These are phyloP conservation scores for Phaffia australis DNA, from an alignment of 768 basidiomycete genomes.

Conservation along the genomic window DNA sequence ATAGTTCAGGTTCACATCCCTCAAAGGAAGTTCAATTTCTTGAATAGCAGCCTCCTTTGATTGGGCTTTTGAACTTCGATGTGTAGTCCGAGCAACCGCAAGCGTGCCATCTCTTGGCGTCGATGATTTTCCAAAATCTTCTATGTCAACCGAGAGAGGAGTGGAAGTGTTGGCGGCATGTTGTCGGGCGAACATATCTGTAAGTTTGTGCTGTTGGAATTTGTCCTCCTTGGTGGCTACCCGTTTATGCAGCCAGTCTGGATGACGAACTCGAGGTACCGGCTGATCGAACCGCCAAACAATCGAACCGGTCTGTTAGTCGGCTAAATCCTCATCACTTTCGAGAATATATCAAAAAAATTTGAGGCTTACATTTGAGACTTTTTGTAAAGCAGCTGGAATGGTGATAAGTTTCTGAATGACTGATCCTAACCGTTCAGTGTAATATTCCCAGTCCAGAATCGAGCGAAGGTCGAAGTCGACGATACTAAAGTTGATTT, in stretches of 20 bases:
- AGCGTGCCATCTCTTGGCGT: not conserved
- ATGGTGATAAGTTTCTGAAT: slow-evolving; percentile 99
- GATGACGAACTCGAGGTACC: slow-evolving; percentile 87
- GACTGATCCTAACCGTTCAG: slow-evolving; percentile 91
- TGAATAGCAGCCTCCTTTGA: slow-evolving; percentile 33
- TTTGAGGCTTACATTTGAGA: slow-evolving; percentile 50
- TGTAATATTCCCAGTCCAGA: slow-evolving; percentile 97
- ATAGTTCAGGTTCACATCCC: slow-evolving; percentile 57
- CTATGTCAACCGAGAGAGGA: slow-evolving; percentile 45
- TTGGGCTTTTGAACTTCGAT: slow-evolving; percentile 18
- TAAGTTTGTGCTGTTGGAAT: slow-evolving; percentile 95
- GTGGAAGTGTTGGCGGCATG: slow-evolving; percentile 33
- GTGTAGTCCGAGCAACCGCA: slow-evolving; percentile 1
- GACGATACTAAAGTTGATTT: slow-evolving; percentile 44
- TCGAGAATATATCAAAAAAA: too few relatives aligned
- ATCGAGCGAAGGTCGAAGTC: slow-evolving; percentile 88
- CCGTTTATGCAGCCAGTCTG: slow-evolving; percentile 89
- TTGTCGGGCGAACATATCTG: slow-evolving; percentile 67
- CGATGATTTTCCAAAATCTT: slow-evolving; percentile 44
- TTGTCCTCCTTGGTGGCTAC: slow-evolving; percentile 84
- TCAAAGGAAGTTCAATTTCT: slow-evolving; percentile 37
- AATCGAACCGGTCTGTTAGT: too few relatives aligned
- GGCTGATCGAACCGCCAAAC: slow-evolving; percentile 41
- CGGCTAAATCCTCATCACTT: not conserved
- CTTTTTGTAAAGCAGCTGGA: slow-evolving; percentile 95